Base-by-base conservation (phyloP, 225 moss, liverwort and hornwort genomes). In the Bryum argenteum region DNA sequence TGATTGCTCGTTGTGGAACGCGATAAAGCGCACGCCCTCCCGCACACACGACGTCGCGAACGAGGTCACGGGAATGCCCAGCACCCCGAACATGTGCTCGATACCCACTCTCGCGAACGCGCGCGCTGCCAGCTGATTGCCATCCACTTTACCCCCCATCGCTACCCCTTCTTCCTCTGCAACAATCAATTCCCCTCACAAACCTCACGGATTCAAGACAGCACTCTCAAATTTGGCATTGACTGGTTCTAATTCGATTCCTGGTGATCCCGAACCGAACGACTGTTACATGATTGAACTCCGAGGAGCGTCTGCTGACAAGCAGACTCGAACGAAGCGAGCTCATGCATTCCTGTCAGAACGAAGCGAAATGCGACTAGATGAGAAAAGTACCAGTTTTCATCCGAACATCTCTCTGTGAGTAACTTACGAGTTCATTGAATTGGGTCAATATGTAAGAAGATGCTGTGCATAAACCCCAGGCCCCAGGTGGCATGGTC, bases 1-100 rank as follows among this genome's bases (percentile, higher is more conserved):
- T 6, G 98, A 98, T 59, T 98, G 98, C 67, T 98, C 98, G 38
- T 98, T 98, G 75, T 98, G 98, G 28, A 98, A 98, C 22, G 98
- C 98, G 18, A 98, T 91, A 55, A 98, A 98, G n/a, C 98, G 91
- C 67, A 98, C 88, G 5, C 98, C 98, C 81, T 87, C 98, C 48
- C 81, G 91, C 68, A 98, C 86, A 23, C 92, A 85, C 10, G 81
- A 85, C 3, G 89, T 81, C 11, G 94, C 98, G 65, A 98, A 79
- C 26, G 91, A 85, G 6, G 94, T 98, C 14, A 98, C 91, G 1
- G 94, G 94, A 15, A 98, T 98, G 37, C 98, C 98, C 13, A 98
- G 94, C 54, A 98, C 98, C 12, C 98, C 94, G 65, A 91, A 98
- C 94, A 98, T 98, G 42, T 91, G 79, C 71, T 91, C 91, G 66